Evolutionary conservation across 2,329 filamentous ascomycete genomes (phyloP), one percentile per base, ranked within the genome.

Genomic region (Hymenoscyphus albidus): DNA sequence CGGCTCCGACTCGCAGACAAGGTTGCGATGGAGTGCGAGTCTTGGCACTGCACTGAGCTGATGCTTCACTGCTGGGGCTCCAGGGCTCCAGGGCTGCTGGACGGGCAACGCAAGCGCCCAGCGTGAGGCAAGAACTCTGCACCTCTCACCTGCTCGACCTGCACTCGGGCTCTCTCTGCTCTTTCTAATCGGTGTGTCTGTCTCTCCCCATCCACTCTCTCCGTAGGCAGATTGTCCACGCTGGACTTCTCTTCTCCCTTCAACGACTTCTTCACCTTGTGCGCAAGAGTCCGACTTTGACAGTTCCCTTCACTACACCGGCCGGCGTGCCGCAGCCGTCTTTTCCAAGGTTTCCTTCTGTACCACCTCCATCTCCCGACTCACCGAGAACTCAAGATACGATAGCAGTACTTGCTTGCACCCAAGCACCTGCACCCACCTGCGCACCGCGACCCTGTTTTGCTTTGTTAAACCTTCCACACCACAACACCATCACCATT

Each of bases 401-500:
- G 27, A 27, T 27, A 27, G 27, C 27, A 27, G 27, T 1, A 27
- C 31, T 44, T 39, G 55, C 44, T 14, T 18, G 13, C 14, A 64
- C 62, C 63, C 48, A 4, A 35, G 35, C 35, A 35, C 35, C 35
- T 35, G 35, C 35, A 35, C 35, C 35, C 35, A 35, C 35, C 42
- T 38, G 22, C 61, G 38, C 32, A 38, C 64, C 59, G 59, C 62
- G 48, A 39, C 57, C 64, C 58, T 62, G 64, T 59, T 66, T 66
- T 70, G 66, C 68, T 69, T 70, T 69, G 66, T 70, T 64, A 64
- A 64, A 68, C 66, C 16, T 59, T 58, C 63, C 63, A 70, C 70
- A 70, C 62, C 68, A 64, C 67, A 64, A 68, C 65, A 69, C 64
- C 44, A 51, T n/a, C 44, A 51, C 18, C 18, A 10, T 22, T 68